Evolutionary conservation across 208 protist species (phyloP), one percentile per base, ranked within the genome.

Genomic region (Acanthamoeba lenticulata): DNA sequence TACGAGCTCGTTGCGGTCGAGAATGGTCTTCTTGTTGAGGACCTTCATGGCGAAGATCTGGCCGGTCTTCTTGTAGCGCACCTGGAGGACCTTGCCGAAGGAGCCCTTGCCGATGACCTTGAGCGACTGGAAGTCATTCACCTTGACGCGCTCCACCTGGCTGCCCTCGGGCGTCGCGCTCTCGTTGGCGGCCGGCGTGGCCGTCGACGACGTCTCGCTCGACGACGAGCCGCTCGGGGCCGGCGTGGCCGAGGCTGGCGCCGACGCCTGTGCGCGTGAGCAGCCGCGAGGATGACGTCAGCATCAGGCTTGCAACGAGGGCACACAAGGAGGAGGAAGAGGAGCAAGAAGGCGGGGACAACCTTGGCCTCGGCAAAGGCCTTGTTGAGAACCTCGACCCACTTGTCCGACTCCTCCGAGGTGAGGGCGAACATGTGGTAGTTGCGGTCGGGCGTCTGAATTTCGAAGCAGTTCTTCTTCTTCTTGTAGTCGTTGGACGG

Each of bases 1-100:
- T 40, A 72, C 62, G 1, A 94, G 17, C 69, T 97, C 95, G 65
- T 97, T 96, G 47, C 97, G 55, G 34, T 94, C 89, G 1, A 97
- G 93, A 36, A 98, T 90, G 15, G 92, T 91, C 21, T 96, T 83
- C 72, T 98, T 98, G 36, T 94, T 90, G 27, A 98, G 72, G n/a
- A 97, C 74, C 85, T 98, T 98, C 96, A 98, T 98, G 3, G 97
- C 97, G 89, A 96, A 98, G 57, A 98, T 94, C 29, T 96, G 45
- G 24, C 90, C 72, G 27, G 94, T 96, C 95, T 92, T 49, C 40
- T 97, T 98, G 77, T 97, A 96, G 24, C 49, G 72, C 6, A 96
- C 95, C 86, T 95, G 95, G 38, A 97, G 77, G 13, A 97, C 96
- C 94, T 98, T 98, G 34, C 96, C 97, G 72, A 97, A 98, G 52